Conservation (phyloP, 164 flowering plant species). For the Aristolochia californica region DNA sequence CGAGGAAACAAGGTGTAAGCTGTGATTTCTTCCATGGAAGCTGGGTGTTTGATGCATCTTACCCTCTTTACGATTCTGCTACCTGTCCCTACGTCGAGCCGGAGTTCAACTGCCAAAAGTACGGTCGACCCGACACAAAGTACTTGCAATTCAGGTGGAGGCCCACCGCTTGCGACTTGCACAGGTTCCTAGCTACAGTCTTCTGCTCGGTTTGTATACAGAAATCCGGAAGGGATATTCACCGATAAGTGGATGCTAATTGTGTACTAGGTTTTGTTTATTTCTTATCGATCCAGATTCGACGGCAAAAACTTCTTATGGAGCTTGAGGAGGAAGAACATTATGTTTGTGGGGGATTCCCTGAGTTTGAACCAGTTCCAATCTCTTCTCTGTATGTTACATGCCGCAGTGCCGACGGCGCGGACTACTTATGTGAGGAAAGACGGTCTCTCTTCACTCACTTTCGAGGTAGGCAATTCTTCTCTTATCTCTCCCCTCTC, state of each 20-base stretch:
- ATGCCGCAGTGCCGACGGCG: constrained; percentile 24
- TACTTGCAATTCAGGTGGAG: constrained; percentile 81
- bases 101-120: constrained; percentile 62
- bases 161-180: constrained; percentile 56
- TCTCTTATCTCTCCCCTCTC: background rate
- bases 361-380: constrained; percentile 29
- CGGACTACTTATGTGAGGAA: constrained; percentile 8
- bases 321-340: constrained; percentile 26
- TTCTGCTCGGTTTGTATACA: background rate
- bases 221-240: too few relatives aligned
- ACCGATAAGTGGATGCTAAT: too few relatives aligned
- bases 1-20: constrained; percentile 1
- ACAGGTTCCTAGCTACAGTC: constrained; percentile 36
- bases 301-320: constrained; percentile 19
- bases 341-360: constrained; percentile 36
- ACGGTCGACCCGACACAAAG: constrained; percentile 55
- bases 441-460: constrained; percentile 12
- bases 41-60: constrained; percentile 62
- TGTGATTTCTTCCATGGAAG: constrained; percentile 60
- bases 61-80: constrained; percentile 59
- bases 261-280: background rate
- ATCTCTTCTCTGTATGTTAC: constrained; percentile 28
- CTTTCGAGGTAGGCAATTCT: constrained; percentile 15
- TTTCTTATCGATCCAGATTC: constrained; percentile 9
- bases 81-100: constrained; percentile 74